A percentile compares a stretch with the other conserved stretches of the same genome.
phyloP scores from a whole-genome alignment of 2,329 filamentous ascomycete species.

The Sarocladium strictum region DNA sequence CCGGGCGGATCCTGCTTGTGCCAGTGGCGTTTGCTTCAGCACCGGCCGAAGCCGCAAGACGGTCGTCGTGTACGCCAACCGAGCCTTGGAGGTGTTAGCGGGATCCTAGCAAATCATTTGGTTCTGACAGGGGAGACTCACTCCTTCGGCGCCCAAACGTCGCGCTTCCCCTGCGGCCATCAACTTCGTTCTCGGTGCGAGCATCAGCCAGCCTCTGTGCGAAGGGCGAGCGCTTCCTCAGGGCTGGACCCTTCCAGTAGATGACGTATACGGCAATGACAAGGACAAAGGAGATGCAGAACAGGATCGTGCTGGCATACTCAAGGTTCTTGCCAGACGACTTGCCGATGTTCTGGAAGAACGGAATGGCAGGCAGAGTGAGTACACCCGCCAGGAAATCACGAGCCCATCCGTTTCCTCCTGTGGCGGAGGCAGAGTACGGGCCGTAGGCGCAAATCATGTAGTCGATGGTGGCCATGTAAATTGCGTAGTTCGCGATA shows the following conservation, averaged over 20 bases:
- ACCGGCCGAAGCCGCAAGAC: background rate
- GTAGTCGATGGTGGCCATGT: constrained; percentile 74
- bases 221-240: constrained; percentile 58
- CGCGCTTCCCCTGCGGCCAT: constrained; percentile 24
- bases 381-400: constrained; percentile 69
- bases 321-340: constrained; percentile 44
- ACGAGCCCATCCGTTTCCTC: constrained; percentile 68
- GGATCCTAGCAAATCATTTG: background rate
- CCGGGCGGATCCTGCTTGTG: constrained; percentile 12
- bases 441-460: constrained; percentile 70
- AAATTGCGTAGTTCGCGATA: constrained; percentile 68
- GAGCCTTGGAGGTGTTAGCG: constrained; percentile 19
- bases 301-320: constrained; percentile 58
- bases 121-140: constrained; percentile 15
- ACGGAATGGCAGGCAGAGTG: constrained; percentile 61
- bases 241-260: constrained; percentile 56
- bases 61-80: constrained; percentile 11
- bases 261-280: constrained; percentile 60
- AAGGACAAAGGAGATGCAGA: constrained; percentile 54
- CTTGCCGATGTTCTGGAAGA: constrained; percentile 51
- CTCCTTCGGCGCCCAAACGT: constrained; percentile 21
- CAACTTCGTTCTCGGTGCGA: constrained; percentile 21
- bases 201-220: constrained; percentile 54
- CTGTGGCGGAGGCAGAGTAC: constrained; percentile 68
- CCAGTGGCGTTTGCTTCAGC: background rate